A percentile compares a stretch with the other conserved stretches of the same genome.
Evolutionary conservation across 2,329 filamentous ascomycete genomes (phyloP).

Genomic region (Graphilbum fragrans): DNA sequence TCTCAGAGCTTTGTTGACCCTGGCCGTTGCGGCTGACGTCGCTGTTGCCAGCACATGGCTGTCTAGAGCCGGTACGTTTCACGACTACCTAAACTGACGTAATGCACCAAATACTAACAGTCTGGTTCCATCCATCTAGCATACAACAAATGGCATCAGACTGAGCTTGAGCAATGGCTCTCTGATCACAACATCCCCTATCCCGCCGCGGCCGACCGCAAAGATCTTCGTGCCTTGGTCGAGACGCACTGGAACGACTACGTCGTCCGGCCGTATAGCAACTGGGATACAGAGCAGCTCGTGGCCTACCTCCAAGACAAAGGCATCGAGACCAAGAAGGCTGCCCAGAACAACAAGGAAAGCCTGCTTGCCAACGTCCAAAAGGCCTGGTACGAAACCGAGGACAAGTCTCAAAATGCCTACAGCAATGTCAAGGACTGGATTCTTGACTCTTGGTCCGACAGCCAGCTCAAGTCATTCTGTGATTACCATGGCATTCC

Average conservation of each 20-base stretch:
- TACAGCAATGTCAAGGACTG: conserved; percentile 70
- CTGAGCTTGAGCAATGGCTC: conserved; percentile 93
- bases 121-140: too few species aligned
- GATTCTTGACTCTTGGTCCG: conserved; percentile 92
- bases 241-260: conserved; percentile 79
- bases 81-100: background rate
- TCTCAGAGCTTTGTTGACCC: conserved; percentile 54
- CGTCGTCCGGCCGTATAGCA: conserved; percentile 62
- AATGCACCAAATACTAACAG: too few species aligned
- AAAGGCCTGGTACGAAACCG: conserved; percentile 64
- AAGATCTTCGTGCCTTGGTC: conserved; percentile 85
- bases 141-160: conserved; percentile 99
- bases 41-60: conserved; percentile 76
- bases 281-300: conserved; percentile 62
- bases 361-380: conserved; percentile 58
- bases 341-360: conserved; percentile 56
- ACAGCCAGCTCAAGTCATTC: conserved; percentile 88
- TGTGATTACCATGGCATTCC: conserved; percentile 80
- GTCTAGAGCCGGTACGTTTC: conserved; percentile 61
- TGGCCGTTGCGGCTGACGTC: conserved; percentile 59
- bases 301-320: conserved; percentile 55
- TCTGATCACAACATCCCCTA: conserved; percentile 85
- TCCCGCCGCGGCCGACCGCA: conserved; percentile 80
- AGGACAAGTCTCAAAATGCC: conserved; percentile 61
- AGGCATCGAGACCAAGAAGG: conserved; percentile 56